Conservation (phyloP, 345 rosid genomes). For the Dovyalis caffra region DNA sequence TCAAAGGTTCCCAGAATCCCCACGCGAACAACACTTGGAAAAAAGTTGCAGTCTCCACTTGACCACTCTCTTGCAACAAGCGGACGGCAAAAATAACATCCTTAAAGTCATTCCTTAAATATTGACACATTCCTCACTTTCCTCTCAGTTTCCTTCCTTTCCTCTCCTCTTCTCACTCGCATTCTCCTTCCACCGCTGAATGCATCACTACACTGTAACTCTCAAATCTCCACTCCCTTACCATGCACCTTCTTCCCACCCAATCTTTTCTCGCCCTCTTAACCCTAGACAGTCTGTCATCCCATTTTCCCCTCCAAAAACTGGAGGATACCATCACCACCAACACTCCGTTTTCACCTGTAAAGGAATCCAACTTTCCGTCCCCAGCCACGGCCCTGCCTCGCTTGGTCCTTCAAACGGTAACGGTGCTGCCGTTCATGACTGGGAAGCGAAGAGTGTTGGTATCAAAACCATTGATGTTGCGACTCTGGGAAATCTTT, state of each 20-base stretch:
- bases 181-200: conserved; percentile 11
- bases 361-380: conserved; percentile 34
- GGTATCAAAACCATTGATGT: conserved; percentile 57
- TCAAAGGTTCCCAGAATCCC: neutral
- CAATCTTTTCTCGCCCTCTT: conserved; percentile 23
- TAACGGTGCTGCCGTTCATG: conserved; percentile 3
- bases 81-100: neutral
- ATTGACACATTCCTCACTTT: neutral
- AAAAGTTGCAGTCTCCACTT: neutral
- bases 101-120: no score
- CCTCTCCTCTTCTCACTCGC: neutral
- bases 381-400: conserved; percentile 22
- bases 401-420: conserved; percentile 18
- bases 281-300: conserved; percentile 33
- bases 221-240: conserved; percentile 36
- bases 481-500: conserved; percentile 87
- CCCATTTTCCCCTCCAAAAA: conserved; percentile 24
- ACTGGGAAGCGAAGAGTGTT: conserved; percentile 21
- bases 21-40: neutral
- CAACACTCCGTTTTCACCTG: conserved; percentile 23
- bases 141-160: neutral
- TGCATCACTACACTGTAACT: conserved; percentile 52
- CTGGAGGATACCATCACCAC: neutral
- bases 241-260: conserved; percentile 22
- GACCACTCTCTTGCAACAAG: neutral